These are phyloP conservation scores for Solanum stenotomum DNA, from an alignment of 257 asterid genomes.

Conservation along the genomic window DNA sequence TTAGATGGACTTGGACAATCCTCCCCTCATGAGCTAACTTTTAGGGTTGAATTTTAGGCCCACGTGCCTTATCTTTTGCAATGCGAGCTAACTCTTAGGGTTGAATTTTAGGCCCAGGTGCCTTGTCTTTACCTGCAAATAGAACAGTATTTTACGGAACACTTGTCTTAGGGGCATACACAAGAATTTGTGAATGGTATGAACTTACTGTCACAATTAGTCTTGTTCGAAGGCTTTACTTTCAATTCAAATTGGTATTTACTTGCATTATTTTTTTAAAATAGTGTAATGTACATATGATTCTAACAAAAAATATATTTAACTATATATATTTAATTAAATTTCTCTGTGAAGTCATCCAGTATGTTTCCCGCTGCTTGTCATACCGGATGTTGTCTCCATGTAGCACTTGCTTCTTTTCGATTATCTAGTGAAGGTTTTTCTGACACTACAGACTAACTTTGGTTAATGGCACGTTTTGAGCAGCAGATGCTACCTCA, in stretches of 20 bases:
- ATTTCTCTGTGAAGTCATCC: neutral
- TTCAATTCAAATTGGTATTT: neutral
- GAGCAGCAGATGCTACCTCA: constrained; percentile 19
- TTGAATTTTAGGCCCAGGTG: neutral
- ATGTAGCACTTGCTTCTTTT: neutral
- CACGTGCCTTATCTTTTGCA: too few species aligned
- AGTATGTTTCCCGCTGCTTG: neutral
- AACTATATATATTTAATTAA: neutral
- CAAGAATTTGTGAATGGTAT: neutral
- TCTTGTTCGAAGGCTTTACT: neutral
- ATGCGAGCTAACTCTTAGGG: neutral
- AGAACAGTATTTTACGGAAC: neutral
- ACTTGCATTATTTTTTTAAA: neutral
- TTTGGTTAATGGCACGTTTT: neutral
- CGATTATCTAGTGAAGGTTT: neutral
- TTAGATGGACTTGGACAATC: too few species aligned
- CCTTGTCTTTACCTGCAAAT: neutral
- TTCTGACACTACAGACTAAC: neutral
- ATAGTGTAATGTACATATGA: neutral
- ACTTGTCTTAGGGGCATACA: neutral
- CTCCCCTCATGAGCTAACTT: too few species aligned
- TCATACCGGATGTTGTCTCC: neutral
- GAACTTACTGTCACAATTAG: neutral
- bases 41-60: too few species aligned
- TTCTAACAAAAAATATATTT: neutral